Evolutionary conservation across 2,329 filamentous ascomycete species (phyloP).

Genomic region (Pseudopyricularia cyperi): DNA sequence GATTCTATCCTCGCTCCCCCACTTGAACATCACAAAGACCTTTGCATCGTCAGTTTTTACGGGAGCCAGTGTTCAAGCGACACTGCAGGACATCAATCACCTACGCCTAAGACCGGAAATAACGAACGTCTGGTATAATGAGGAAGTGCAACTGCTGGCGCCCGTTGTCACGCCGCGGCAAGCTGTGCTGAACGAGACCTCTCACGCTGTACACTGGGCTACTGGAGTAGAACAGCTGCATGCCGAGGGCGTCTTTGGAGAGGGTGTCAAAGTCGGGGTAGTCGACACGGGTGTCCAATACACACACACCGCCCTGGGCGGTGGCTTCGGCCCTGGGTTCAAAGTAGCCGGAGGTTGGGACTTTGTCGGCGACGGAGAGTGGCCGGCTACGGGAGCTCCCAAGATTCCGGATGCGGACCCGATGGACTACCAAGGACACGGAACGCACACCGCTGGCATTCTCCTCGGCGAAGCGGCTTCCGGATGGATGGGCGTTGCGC

Average conservation of each 20-base stretch:
- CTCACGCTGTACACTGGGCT: slow-evolving; percentile 2
- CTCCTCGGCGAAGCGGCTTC: slow-evolving; percentile 27
- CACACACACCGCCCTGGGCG: slow-evolving; percentile 18
- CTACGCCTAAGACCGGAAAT: not conserved
- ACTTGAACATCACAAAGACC: not conserved
- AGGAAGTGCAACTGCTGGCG: not conserved
- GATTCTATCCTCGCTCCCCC: not conserved
- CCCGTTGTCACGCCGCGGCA: not conserved
- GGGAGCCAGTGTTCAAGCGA: not conserved
- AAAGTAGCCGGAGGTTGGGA: slow-evolving; percentile 28
- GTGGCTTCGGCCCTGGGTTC: slow-evolving; percentile 29
- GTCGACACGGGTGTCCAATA: slow-evolving; percentile 6
- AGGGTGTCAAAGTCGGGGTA: slow-evolving; percentile 5
- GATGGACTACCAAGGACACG: slow-evolving; percentile 21
- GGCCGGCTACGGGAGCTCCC: not conserved
- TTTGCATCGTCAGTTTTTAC: not conserved
- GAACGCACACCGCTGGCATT: slow-evolving; percentile 32
- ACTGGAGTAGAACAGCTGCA: slow-evolving; percentile 7
- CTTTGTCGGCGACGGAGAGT: slow-evolving; percentile 22
- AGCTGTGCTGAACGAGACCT: not conserved
- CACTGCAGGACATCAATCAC: not conserved
- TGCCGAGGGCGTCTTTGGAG: slow-evolving; percentile 4
- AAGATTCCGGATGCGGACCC: slow-evolving; percentile 18
- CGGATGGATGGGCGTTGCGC: slow-evolving; percentile 12
- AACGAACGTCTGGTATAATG: not conserved